A percentile compares a stretch with the other conserved stretches of the same genome.
These are phyloP conservation scores for Pythium plurisporium DNA, from an alignment of 352 stramenopile genomes.

Conservation along the genomic window DNA sequence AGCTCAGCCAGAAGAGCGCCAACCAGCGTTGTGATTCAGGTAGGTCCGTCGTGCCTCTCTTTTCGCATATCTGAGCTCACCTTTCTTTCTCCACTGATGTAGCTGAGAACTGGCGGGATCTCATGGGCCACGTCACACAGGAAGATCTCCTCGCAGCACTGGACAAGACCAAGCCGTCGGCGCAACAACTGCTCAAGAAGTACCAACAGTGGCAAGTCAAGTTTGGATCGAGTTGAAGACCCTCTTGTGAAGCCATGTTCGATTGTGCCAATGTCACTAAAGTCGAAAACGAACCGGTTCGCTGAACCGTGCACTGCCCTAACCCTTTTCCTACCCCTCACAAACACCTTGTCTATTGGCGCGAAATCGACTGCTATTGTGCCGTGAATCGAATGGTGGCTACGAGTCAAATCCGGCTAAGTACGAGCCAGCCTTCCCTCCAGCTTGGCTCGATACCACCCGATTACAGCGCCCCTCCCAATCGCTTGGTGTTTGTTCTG, in stretches of 20 bases:
- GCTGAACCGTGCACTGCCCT: constrained; percentile 11
- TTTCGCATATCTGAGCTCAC: too few species aligned
- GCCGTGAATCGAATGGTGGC: constrained; percentile 24
- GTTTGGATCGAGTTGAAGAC: constrained; percentile 50
- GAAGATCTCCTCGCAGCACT: constrained; percentile 51
- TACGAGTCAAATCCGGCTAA: constrained; percentile 20
- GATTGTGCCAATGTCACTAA: constrained; percentile 10
- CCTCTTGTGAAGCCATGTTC: constrained; percentile 7
- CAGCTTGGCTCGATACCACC: constrained; percentile 21
- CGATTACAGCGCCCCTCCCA: constrained; percentile 11
- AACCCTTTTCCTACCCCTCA: constrained; percentile 13
- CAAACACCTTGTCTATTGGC: not conserved
- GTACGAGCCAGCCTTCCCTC: constrained; percentile 20
- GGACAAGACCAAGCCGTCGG: constrained; percentile 75
- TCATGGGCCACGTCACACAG: constrained; percentile 56
- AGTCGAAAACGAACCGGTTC: constrained; percentile 10
- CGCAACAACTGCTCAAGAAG: constrained; percentile 68
- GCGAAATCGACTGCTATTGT: constrained; percentile 12
- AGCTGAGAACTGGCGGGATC: constrained; percentile 44
- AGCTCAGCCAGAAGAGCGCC: constrained; percentile 21
- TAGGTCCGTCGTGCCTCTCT: not conserved
- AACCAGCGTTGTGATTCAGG: constrained; percentile 20
- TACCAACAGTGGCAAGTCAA: constrained; percentile 79
- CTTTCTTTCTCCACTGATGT: too few species aligned
- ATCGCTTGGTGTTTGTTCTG: constrained; percentile 9